Evolutionary conservation across 148 eudicot genomes (phyloP).

Genomic region (Chenopodium berlandieri): DNA sequence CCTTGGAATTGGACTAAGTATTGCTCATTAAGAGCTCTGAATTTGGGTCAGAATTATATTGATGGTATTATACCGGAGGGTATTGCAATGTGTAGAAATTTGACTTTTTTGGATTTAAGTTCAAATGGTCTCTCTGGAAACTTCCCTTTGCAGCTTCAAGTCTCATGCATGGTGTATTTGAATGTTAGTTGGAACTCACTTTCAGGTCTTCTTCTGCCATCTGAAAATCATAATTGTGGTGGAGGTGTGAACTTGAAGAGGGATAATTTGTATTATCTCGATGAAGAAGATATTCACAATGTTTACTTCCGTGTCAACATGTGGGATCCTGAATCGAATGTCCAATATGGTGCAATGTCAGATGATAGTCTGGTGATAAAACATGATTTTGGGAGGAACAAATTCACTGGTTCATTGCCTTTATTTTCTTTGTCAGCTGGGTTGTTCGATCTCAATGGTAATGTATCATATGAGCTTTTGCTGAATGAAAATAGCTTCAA

Average conservation of each 20-base stretch:
- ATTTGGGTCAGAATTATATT: slow-evolving; percentile 48
- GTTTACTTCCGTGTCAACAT: slow-evolving; percentile 30
- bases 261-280: slow-evolving; percentile 25
- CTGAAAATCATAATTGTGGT: slow-evolving; percentile 29
- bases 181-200: slow-evolving; percentile 48
- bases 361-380: slow-evolving; percentile 25
- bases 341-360: neutral
- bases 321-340: slow-evolving; percentile 27
- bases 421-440: slow-evolving; percentile 33
- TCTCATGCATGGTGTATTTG: slow-evolving; percentile 47
- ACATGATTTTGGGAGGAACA: slow-evolving; percentile 55
- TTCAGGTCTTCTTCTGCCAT: slow-evolving; percentile 36
- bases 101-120: slow-evolving; percentile 55
- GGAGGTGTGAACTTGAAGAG: slow-evolving; percentile 23
- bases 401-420: slow-evolving; percentile 40
- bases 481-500: slow-evolving; percentile 43
- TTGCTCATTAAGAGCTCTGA: slow-evolving; percentile 35
- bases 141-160: slow-evolving; percentile 38
- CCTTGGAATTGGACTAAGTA: slow-evolving; percentile 31
- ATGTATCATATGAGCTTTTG: slow-evolving; percentile 28
- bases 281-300: slow-evolving; percentile 30
- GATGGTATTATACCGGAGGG: slow-evolving; percentile 38
- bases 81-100: slow-evolving; percentile 42
- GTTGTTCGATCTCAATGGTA: slow-evolving; percentile 18
- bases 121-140: slow-evolving; percentile 44